phyloP scores from a whole-genome alignment of 2,329 filamentous ascomycete genomes.

The Fusarium setosum region DNA sequence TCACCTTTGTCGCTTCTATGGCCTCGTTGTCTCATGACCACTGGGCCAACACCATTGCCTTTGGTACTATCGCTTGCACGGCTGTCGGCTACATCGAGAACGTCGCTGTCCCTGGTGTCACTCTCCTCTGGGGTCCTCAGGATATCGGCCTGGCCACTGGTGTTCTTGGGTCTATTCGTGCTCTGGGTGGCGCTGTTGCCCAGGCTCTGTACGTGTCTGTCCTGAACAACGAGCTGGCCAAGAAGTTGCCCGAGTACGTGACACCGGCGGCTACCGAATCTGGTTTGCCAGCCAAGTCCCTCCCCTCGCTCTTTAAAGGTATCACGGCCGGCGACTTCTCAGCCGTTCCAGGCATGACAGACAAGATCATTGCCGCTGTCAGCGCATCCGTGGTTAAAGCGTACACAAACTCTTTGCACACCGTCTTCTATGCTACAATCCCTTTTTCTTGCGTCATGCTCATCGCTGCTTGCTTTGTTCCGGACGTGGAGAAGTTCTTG shows the following conservation, averaged over 20 bases:
- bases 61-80: conserved; percentile 46
- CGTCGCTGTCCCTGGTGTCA: conserved; percentile 55
- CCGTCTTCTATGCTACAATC: conserved; percentile 55
- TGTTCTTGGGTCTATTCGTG: conserved; percentile 58
- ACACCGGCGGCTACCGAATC: conserved; percentile 47
- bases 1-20: conserved; percentile 49
- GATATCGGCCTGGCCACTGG: conserved; percentile 59
- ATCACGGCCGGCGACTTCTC: conserved; percentile 47
- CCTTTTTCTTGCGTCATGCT: conserved; percentile 55
- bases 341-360: conserved; percentile 48
- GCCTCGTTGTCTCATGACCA: conserved; percentile 42
- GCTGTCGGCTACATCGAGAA: conserved; percentile 54
- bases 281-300: conserved; percentile 48
- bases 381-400: conserved; percentile 50
- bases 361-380: conserved; percentile 48
- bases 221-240: conserved; percentile 49
- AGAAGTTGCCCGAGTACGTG: conserved; percentile 49
- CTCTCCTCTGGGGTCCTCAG: conserved; percentile 57
- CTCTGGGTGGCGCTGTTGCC: conserved; percentile 52
- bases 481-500: conserved; percentile 56
- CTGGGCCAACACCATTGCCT: conserved; percentile 46
- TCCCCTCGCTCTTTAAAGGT: conserved; percentile 48
- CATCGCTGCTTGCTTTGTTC: conserved; percentile 50
- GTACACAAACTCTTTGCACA: conserved; percentile 56
- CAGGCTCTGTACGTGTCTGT: conserved; percentile 52